These are phyloP conservation scores for Quercus gilva DNA, from an alignment of 306 rosid species.

Conservation along the genomic window DNA sequence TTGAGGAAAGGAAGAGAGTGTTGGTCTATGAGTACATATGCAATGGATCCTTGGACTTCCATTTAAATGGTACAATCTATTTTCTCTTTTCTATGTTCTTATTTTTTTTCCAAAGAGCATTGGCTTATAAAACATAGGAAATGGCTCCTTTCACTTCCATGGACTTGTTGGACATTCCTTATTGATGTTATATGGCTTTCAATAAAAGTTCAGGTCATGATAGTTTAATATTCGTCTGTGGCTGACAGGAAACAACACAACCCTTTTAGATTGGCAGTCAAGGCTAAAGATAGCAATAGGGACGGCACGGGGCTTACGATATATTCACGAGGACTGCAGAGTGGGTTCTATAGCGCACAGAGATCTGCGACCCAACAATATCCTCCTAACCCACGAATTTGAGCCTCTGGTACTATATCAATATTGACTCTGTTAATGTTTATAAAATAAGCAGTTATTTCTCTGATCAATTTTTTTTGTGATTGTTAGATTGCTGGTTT, in stretches of 20 bases:
- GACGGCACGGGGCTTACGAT: slow-evolving; percentile 82
- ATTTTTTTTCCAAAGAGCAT: neutral
- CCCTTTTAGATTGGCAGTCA: slow-evolving; percentile 63
- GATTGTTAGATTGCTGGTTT: slow-evolving; percentile 76
- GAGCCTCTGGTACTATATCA: slow-evolving; percentile 69
- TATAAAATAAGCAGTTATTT: neutral
- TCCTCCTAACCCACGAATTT: slow-evolving; percentile 87
- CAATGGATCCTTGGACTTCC: slow-evolving; percentile 82
- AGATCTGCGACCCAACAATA: slow-evolving; percentile 84
- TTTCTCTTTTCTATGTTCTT: neutral
- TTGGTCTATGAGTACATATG: slow-evolving; percentile 91
- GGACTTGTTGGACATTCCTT: neutral
- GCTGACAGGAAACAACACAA: slow-evolving; percentile 53
- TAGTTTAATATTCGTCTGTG: slow-evolving; percentile 1
- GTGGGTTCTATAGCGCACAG: slow-evolving; percentile 94
- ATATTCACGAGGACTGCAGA: slow-evolving; percentile 97
- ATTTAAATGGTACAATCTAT: slow-evolving; percentile 63
- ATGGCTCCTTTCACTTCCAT: neutral
- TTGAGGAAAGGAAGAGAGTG: slow-evolving; percentile 61
- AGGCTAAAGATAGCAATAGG: slow-evolving; percentile 81
- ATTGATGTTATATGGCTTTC: neutral
- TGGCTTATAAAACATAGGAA: neutral
- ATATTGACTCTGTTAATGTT: neutral
- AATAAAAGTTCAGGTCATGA: neutral
- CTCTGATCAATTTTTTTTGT: slow-evolving; percentile 3